Conservation (phyloP, 441 rosid genomes). For the Populus tomentosa region DNA sequence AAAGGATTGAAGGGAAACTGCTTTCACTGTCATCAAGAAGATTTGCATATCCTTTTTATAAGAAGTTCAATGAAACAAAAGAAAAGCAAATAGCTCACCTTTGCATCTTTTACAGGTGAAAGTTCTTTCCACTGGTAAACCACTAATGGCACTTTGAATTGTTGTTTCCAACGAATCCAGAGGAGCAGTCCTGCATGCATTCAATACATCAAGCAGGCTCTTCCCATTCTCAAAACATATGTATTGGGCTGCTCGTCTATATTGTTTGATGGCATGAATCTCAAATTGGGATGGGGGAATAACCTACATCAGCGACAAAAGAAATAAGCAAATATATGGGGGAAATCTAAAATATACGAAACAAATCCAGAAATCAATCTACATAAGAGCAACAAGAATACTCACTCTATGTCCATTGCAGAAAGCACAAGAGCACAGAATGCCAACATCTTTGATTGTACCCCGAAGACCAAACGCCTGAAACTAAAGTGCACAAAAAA, state of each 20-base stretch:
- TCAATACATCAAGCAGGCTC: constrained; percentile 91
- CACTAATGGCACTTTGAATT: constrained; percentile 60
- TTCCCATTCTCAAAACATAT: constrained; percentile 97
- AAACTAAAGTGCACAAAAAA: constrained; percentile 29
- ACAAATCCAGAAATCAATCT: constrained; percentile 18
- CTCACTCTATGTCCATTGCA: constrained; percentile 88
- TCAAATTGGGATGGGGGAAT: constrained; percentile 95
- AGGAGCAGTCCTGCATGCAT: constrained; percentile 73
- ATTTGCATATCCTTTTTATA: neutral
- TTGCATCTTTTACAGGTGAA: constrained; percentile 91
- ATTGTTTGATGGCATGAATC: constrained; percentile 93
- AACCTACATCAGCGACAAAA: constrained; percentile 44
- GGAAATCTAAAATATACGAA: constrained; percentile 7
- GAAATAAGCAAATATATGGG: constrained; percentile 2
- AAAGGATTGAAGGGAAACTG: constrained; percentile 19
- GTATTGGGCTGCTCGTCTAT: constrained; percentile 92
- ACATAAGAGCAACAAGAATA: constrained; percentile 16
- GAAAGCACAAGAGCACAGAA: constrained; percentile 78
- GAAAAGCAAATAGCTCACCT: constrained; percentile 37
- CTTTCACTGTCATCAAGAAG: constrained; percentile 15
- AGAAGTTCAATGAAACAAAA: constrained; percentile 12
- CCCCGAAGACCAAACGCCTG: constrained; percentile 93
- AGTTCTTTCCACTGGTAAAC: constrained; percentile 57
- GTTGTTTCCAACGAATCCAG: constrained; percentile 72
- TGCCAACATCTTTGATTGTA: constrained; percentile 79